Evolutionary conservation across 768 basidiomycete species (phyloP).

Genomic region (Leccinum olivaceopallidum): DNA sequence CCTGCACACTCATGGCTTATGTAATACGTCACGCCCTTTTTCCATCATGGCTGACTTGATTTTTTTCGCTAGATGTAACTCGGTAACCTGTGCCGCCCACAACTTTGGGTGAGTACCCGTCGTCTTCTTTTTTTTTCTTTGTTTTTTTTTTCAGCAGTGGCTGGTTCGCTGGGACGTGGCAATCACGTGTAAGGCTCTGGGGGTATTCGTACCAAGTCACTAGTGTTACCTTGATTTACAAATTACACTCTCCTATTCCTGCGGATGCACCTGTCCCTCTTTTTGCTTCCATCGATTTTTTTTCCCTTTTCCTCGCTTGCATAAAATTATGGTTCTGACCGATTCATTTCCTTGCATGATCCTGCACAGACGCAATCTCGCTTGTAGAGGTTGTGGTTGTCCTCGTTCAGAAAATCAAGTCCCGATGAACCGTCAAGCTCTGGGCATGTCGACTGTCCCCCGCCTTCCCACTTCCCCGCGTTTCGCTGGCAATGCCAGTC

Average conservation of each 20-base stretch:
- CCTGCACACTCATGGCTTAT: background rate
- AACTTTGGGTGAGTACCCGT: constrained; percentile 74
- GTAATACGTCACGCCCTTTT: constrained; percentile 9
- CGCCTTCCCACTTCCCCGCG: constrained; percentile 28
- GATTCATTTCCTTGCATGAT: constrained; percentile 50
- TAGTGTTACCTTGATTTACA: constrained; percentile 26
- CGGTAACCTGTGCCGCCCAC: constrained; percentile 72
- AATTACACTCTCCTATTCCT: constrained; percentile 32
- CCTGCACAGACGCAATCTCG: constrained; percentile 66
- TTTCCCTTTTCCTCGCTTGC: constrained; percentile 13
- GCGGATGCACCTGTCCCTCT: constrained; percentile 4
- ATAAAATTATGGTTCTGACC: constrained; percentile 41
- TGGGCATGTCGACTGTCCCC: constrained; percentile 23
- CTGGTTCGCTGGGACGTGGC: background rate
- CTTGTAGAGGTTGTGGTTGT: constrained; percentile 77
- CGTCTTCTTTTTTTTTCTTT: constrained; percentile 9
- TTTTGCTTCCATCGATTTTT: constrained; percentile 9
- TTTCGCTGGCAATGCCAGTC: constrained; percentile 22
- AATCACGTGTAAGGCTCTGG: constrained; percentile 6
- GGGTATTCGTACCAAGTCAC: constrained; percentile 19
- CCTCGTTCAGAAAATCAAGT: constrained; percentile 45
- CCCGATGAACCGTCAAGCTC: constrained; percentile 32
- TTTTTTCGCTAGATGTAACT: constrained; percentile 53
- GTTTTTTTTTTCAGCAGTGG: constrained; percentile 2
- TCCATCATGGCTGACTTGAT: constrained; percentile 9